Percentiles rank a stretch among this genome's conserved stretches.
These are phyloP conservation scores for Geoglossum cookeanum DNA, from an alignment of 2,329 filamentous ascomycete species.

Conservation along the genomic window DNA sequence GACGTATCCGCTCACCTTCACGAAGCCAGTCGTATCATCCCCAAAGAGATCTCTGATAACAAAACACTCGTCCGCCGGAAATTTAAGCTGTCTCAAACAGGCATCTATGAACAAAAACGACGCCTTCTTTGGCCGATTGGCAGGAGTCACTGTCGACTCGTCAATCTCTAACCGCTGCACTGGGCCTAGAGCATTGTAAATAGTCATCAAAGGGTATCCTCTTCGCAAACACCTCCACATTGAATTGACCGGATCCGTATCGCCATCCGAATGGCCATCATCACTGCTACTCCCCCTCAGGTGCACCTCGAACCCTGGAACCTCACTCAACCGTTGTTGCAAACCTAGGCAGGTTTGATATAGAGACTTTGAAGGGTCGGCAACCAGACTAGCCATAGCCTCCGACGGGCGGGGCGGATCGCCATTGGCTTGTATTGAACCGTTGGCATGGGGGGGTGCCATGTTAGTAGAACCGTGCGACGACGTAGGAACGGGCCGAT, in stretches of 20 bases:
- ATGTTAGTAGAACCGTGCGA: not conserved
- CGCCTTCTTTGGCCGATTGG: slow-evolving; percentile 67
- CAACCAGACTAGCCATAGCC: slow-evolving; percentile 95
- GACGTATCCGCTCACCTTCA: slow-evolving; percentile 44
- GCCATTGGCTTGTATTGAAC: not conserved
- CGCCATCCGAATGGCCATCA: slow-evolving; percentile 19
- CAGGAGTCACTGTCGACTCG: slow-evolving; percentile 41
- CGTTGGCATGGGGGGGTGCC: not conserved
- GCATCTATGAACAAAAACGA: slow-evolving; percentile 87
- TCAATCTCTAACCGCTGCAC: slow-evolving; percentile 48
- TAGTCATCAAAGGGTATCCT: slow-evolving; percentile 65
- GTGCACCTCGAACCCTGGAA: slow-evolving; percentile 64
- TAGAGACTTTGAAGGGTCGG: slow-evolving; percentile 75
- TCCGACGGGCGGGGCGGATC: slow-evolving; percentile 24
- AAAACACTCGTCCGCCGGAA: slow-evolving; percentile 69
- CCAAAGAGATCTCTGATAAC: slow-evolving; percentile 82
- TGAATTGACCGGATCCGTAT: slow-evolving; percentile 67
- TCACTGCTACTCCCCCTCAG: slow-evolving; percentile 49
- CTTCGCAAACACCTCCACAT: slow-evolving; percentile 75
- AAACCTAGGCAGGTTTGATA: slow-evolving; percentile 89
- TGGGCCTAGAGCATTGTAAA: slow-evolving; percentile 75
- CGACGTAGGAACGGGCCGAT: not conserved
- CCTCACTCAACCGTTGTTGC: slow-evolving; percentile 60
- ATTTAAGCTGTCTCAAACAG: slow-evolving; percentile 63
- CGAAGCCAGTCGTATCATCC: slow-evolving; percentile 90